Conservation (phyloP, 495 filamentous ascomycete species). For the Aspergillus asperescens region DNA sequence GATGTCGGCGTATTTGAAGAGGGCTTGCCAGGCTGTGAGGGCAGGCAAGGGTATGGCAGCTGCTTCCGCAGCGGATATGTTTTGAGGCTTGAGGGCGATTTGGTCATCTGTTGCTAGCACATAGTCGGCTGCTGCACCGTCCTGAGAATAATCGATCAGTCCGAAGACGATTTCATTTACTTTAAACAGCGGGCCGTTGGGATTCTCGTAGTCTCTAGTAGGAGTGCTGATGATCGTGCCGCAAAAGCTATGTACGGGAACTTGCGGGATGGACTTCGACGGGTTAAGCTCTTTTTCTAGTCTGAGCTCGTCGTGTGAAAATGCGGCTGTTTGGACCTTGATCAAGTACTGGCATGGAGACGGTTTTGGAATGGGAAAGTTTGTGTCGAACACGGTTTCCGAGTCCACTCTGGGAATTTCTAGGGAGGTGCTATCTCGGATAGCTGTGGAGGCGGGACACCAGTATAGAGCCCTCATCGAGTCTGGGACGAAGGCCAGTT, state of each 20-base stretch:
- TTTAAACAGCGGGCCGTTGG: conserved; percentile 37
- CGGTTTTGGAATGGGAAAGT: conserved; percentile 38
- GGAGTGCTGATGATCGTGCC: conserved; percentile 50
- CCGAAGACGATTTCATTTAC: conserved; percentile 52
- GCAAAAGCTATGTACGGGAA: conserved; percentile 55
- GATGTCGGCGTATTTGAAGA: conserved; percentile 49
- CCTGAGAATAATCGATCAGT: conserved; percentile 39
- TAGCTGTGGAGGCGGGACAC: conserved; percentile 21
- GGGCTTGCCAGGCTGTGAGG: conserved; percentile 53
- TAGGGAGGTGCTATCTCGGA: conserved; percentile 13
- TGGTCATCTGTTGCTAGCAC: conserved; percentile 47
- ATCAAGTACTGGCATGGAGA: conserved; percentile 51
- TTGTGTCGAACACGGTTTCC: conserved; percentile 28
- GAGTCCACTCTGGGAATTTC: conserved; percentile 20
- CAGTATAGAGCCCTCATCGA: conserved; percentile 42
- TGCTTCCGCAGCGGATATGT: conserved; percentile 44
- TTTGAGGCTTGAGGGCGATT: conserved; percentile 44
- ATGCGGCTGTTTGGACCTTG: conserved; percentile 51
- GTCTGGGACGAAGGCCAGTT: conserved; percentile 29
- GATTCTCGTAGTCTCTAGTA: conserved; percentile 30
- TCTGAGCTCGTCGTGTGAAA: conserved; percentile 50
- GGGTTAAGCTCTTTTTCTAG: conserved; percentile 44
- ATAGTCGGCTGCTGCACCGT: conserved; percentile 51
- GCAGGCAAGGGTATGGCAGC: conserved; percentile 50
- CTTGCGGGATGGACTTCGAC: conserved; percentile 36